Evolutionary conservation across 148 eudicot genomes (phyloP), one percentile per base, ranked within the genome.

Genomic region (Silene conica): DNA sequence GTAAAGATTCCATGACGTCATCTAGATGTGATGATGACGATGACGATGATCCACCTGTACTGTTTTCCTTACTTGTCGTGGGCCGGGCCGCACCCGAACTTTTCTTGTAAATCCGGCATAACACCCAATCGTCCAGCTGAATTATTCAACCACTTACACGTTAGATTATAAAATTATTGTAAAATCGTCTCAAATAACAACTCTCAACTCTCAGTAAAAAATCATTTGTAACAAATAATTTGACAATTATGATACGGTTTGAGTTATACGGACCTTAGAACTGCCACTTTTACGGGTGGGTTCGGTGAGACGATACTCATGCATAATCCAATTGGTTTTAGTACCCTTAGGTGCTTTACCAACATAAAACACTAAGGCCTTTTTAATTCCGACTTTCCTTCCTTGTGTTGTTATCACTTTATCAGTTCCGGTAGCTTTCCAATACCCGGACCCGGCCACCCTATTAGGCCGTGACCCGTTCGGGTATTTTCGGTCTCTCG

Each of bases 271-370:
- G 19, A 92, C 97, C 88, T 85, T 87, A 0, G 85, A 3, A 76
- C 89, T 84, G 19, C 89, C 87, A 0, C 38, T 34, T 62, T 88
- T 88, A 1, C 82, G 77, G 0, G 82, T 55, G 43, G 90, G 76
- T 19, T 90, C 88, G 0, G 83, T 84, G 55, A 92, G 90, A 3
- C 97, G 76, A 19, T 90, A 92, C 56, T 92, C 97, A n/a, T 92
- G 97, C 97, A 92, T 92, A 73, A 92, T 90, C 97, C 97, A 92
- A 77, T 90, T 88, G 2, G 96, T 92, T 54, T 90, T 92, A 54
- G 85, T 77, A 20, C 98, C 98, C 75, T 88, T 90, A 0, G 98
- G 98, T 0, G 98, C 90, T 76, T 89, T 92, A 5, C 96, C 98
- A 0, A 82, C 71, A 28, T 90, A 90, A 43, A 90, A 92, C 18